Evolutionary conservation across 139 green algal species (phyloP).

Genomic region (Auxenochlorella protothecoides): DNA sequence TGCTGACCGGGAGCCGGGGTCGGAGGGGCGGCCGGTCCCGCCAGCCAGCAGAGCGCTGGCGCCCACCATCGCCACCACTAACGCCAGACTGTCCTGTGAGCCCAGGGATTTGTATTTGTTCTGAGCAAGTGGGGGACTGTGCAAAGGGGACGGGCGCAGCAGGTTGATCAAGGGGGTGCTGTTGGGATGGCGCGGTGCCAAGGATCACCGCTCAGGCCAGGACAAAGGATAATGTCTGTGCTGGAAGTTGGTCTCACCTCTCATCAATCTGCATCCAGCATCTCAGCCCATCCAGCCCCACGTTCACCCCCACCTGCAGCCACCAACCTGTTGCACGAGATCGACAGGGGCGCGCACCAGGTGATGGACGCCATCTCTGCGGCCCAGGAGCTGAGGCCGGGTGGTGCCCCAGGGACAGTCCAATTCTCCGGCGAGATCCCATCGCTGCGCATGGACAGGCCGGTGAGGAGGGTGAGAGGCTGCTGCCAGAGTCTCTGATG

Average conservation of each 20-base stretch:
- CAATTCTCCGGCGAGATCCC: conserved; percentile 20
- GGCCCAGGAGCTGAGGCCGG: conserved; percentile 42
- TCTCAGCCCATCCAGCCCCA: too few relatives aligned
- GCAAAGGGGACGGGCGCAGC: not conserved
- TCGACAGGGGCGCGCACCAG: conserved; percentile 66
- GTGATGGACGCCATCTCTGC: conserved; percentile 37
- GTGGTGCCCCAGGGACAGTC: conserved; percentile 28
- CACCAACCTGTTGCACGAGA: conserved; percentile 80
- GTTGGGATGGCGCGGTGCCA: not conserved
- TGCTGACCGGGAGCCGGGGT: not conserved
- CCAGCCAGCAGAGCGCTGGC: not conserved
- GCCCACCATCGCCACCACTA: conserved; percentile 7
- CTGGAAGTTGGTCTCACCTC: not conserved
- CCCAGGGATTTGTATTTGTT: too few relatives aligned
- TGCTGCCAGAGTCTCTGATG: conserved; percentile 8
- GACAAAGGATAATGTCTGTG: not conserved
- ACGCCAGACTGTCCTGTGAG: conserved; percentile 8
- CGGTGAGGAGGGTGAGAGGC: conserved; percentile 19
- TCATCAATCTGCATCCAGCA: too few relatives aligned
- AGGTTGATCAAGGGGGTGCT: not conserved
- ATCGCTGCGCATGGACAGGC: conserved; percentile 25
- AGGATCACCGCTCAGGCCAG: not conserved
- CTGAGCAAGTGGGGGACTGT: too few relatives aligned
- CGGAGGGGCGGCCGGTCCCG: not conserved
- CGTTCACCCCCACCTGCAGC: conserved; percentile 11